Conservation (phyloP, 2,329 filamentous ascomycete genomes). For the Pseudogymnoascus sp. region DNA sequence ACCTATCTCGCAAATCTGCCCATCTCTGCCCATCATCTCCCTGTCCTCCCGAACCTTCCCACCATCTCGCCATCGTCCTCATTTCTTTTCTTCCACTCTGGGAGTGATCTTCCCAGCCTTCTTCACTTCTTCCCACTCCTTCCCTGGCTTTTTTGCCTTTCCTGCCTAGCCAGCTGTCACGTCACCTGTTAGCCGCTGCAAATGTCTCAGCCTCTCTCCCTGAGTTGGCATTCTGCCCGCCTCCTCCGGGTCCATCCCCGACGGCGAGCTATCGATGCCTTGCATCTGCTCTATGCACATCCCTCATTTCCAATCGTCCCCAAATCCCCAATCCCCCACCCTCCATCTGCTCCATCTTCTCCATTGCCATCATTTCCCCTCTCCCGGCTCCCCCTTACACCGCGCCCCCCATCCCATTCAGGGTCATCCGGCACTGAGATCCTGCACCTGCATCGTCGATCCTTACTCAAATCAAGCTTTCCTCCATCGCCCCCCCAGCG, state of each 20-base stretch:
- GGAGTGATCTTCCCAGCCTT: background rate
- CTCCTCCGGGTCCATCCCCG: background rate
- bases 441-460: slow-evolving; percentile 4
- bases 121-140: background rate
- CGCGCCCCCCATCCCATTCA: background rate
- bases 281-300: background rate
- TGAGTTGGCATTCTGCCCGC: background rate
- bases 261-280: background rate
- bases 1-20: background rate
- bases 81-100: background rate
- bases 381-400: background rate
- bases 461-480: slow-evolving; percentile 3
- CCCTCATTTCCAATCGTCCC: background rate
- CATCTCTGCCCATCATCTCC: background rate
- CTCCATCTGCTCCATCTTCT: background rate
- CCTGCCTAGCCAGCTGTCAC: background rate
- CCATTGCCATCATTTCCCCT: background rate
- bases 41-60: background rate
- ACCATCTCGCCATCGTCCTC: background rate
- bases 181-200: background rate
- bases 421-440: background rate
- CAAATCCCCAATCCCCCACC: background rate
- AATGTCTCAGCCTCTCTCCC: background rate
- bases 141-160: background rate
- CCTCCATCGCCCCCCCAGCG: background rate